A percentile compares a stretch with the other conserved stretches of the same genome.
These are phyloP conservation scores for Wickerhamiella musiphila DNA, from an alignment of 805 yeast species.

Conservation along the genomic window DNA sequence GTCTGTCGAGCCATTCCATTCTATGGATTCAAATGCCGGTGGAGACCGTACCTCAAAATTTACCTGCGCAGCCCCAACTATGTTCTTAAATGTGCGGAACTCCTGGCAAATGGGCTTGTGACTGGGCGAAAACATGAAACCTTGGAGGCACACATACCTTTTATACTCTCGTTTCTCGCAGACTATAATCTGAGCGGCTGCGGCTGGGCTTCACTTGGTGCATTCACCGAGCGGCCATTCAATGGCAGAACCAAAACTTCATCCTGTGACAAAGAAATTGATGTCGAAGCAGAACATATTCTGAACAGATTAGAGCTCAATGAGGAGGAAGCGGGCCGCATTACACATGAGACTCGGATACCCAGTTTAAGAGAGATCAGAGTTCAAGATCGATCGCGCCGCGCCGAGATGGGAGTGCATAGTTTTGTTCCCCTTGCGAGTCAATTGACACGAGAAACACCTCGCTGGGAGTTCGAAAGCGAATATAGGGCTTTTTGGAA, in stretches of 20 bases:
- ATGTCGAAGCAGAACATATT: slow-evolving; percentile 44
- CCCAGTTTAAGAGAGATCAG: slow-evolving; percentile 10
- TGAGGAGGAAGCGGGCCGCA: slow-evolving; percentile 33
- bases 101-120: slow-evolving; percentile 30
- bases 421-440: no score
- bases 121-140: slow-evolving; percentile 29
- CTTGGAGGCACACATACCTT: slow-evolving; percentile 72
- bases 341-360: slow-evolving; percentile 13
- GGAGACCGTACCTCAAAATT: slow-evolving; percentile 49
- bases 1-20: slow-evolving; percentile 63
- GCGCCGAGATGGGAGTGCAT: slow-evolving; percentile 4
- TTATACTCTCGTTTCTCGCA: slow-evolving; percentile 52
- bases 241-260: slow-evolving; percentile 25
- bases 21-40: slow-evolving; percentile 65
- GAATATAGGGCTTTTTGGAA: no score
- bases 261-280: slow-evolving; percentile 51
- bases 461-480: no score
- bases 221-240: not conserved
- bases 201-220: slow-evolving; percentile 42
- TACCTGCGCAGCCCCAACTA: slow-evolving; percentile 47
- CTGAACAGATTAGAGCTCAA: slow-evolving; percentile 30
- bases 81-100: slow-evolving; percentile 34
- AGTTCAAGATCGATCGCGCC: slow-evolving; percentile 5
- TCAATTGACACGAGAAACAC: no score
- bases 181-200: slow-evolving; percentile 80